Base-by-base conservation (phyloP, 345 rosid genomes). In the Barbarea vulgaris region DNA sequence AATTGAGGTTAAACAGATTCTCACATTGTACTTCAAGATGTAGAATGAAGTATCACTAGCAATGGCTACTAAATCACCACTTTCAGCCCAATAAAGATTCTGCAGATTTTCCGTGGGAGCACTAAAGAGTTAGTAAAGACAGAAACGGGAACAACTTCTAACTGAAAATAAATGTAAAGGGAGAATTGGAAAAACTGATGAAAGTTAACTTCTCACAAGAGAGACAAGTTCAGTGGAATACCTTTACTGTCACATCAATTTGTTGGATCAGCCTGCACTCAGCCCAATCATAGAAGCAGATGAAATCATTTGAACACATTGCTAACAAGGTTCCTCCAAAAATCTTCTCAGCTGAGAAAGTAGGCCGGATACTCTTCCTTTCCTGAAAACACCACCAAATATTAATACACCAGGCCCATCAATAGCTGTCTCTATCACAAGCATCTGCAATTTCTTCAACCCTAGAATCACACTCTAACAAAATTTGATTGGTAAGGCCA, bases 51-150 rank as follows among this genome's bases (percentile, higher is more conserved):
- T 53, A 56, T 95, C 98, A 83, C 99, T 92, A 36, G 99, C 93
- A 84, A 95, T 89, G 41, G 97, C 93, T 79, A 95, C 91, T 70
- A 95, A 78, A 84, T 95, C 99, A 79, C 99, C 99, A 64, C 96
- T 87, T 75, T 95, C 99, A 75, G 98, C 99, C 99, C 99, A 95
- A 79, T 90, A 92, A n/a, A 95, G 86, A 84, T 93, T 92, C 99
- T 95, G 89, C 73, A 31, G 78, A 53, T 7, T 6, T 70, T 79
- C 57, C 8, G 14, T 28, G 64, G 59, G 48, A 80, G 72, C 64
- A 55, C 56, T 25, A 59, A 50, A 30, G 54, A 46, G 24, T 70
- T 70, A 57, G 66, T 41, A 30, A 47, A 63, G 37, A 22, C 64
- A 58, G n/a, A 71, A 70, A 73, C 10, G 57, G 27, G 63, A 24